Conservation (phyloP, 345 rosid genomes). For the Hevea brasiliensis region DNA sequence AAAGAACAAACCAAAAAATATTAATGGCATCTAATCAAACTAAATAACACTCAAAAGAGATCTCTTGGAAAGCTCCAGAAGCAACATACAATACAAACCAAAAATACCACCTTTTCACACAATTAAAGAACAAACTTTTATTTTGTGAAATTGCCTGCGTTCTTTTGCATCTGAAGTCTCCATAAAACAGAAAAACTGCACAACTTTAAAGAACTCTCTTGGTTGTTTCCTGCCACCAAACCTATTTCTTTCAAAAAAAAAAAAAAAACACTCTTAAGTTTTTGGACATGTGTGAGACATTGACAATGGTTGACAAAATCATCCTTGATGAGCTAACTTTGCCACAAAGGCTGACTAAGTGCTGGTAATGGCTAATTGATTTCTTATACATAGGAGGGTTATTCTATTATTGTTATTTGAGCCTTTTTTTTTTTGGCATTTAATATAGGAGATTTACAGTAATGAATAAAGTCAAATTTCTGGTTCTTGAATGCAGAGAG, state of each 20-base stretch:
- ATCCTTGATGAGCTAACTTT: constrained; percentile 7
- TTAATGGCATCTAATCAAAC: too few relatives aligned
- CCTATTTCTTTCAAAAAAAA: background rate
- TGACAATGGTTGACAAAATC: background rate
- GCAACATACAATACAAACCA: too few relatives aligned
- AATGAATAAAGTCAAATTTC: background rate
- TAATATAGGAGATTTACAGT: constrained; percentile 4
- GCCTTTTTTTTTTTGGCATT: background rate
- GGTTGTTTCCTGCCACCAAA: background rate
- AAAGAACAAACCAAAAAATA: too few relatives aligned
- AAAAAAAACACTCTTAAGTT: background rate
- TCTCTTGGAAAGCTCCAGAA: background rate
- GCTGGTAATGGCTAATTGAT: constrained; percentile 1
- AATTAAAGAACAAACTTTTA: background rate
- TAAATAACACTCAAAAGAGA: too few relatives aligned
- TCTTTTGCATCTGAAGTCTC: background rate
- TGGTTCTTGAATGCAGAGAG: constrained; percentile 55
- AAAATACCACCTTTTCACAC: too few relatives aligned
- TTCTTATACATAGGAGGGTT: background rate
- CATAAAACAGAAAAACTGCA: background rate
- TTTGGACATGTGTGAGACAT: background rate
- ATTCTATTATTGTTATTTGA: constrained; percentile 1
- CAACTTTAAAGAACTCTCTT: background rate
- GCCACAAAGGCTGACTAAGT: background rate
- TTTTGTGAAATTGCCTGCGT: background rate